A percentile compares a stretch with the other conserved stretches of the same genome.
Conservation (phyloP, 73 alveolate genomes). For the Paramecium sexaurelia region DNA sequence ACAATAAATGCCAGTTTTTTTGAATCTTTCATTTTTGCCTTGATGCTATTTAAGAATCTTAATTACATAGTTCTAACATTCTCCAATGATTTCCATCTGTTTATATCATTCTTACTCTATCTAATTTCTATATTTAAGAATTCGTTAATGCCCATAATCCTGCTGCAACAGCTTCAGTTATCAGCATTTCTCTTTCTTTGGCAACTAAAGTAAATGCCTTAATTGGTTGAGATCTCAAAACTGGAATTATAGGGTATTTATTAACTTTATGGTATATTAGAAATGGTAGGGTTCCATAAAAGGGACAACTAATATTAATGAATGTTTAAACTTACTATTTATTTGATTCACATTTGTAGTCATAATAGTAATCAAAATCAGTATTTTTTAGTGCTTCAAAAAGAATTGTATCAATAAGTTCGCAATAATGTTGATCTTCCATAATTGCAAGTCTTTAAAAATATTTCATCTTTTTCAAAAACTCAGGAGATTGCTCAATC, state of each 20-base stretch:
- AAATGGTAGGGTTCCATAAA: slow-evolving; percentile 59
- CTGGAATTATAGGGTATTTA: slow-evolving; percentile 55
- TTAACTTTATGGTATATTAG: slow-evolving; percentile 56
- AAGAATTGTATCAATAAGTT: slow-evolving; percentile 60
- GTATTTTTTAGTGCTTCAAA: slow-evolving; percentile 68
- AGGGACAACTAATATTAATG: slow-evolving; percentile 23
- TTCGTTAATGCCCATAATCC: slow-evolving; percentile 65
- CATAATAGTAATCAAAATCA: slow-evolving; percentile 66
- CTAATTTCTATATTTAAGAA: neutral
- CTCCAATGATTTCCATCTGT: slow-evolving; percentile 72
- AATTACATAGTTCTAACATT: slow-evolving; percentile 37
- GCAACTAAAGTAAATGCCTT: slow-evolving; percentile 5
- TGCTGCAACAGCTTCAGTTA: slow-evolving; percentile 52
- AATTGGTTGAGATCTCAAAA: slow-evolving; percentile 19
- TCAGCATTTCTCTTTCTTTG: slow-evolving; percentile 45
- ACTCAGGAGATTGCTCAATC: slow-evolving; percentile 47
- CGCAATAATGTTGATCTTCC: slow-evolving; percentile 58
- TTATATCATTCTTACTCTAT: slow-evolving; percentile 23
- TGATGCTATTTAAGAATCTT: neutral
- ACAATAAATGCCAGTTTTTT: slow-evolving; percentile 45
- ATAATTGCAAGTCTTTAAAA: slow-evolving; percentile 41
- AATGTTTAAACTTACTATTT: neutral
- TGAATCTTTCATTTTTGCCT: slow-evolving; percentile 44
- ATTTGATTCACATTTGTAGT: slow-evolving; percentile 54
- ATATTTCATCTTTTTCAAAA: slow-evolving; percentile 60